Conservation (phyloP, 129 eudicot genomes). For the Flaveria linearis region DNA sequence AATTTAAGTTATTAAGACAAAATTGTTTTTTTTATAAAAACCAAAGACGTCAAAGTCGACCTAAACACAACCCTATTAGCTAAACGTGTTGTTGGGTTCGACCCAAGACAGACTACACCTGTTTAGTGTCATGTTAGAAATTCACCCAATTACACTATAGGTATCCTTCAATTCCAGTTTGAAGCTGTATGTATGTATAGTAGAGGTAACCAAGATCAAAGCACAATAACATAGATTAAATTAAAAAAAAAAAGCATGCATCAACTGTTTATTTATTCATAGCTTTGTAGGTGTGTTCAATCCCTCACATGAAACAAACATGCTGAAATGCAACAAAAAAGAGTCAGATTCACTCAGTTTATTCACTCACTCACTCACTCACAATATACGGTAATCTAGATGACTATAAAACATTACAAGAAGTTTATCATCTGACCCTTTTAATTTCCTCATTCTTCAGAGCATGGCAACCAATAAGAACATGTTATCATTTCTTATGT, state of each 20-base stretch:
- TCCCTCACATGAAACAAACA: slow-evolving; percentile 17
- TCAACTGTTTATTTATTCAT: slow-evolving; percentile 6
- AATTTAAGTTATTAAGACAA: too few relatives aligned
- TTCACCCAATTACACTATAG: too few relatives aligned
- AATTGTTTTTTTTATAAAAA: too few relatives aligned
- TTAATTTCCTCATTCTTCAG: slow-evolving; percentile 16
- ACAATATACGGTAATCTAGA: not conserved
- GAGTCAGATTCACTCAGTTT: slow-evolving; percentile 21
- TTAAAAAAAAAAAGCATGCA: not conserved
- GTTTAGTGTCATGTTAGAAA: too few relatives aligned
- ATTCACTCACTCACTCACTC: slow-evolving; percentile 33
- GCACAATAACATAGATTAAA: too few relatives aligned
- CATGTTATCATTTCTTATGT: not conserved
- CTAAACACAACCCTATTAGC: too few relatives aligned
- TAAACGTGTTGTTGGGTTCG: too few relatives aligned
- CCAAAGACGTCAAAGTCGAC: too few relatives aligned
- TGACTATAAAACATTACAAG: slow-evolving; percentile 8
- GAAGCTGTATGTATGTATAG: too few relatives aligned
- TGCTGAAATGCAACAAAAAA: slow-evolving; percentile 21
- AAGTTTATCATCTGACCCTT: slow-evolving; percentile 27
- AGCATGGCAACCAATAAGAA: not conserved
- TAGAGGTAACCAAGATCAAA: too few relatives aligned
- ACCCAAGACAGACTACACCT: too few relatives aligned
- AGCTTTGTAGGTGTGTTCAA: not conserved
- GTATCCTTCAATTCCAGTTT: too few relatives aligned